These are phyloP conservation scores for Takakia lepidozioides DNA, from an alignment of 225 moss, liverwort and hornwort genomes.

Conservation along the genomic window DNA sequence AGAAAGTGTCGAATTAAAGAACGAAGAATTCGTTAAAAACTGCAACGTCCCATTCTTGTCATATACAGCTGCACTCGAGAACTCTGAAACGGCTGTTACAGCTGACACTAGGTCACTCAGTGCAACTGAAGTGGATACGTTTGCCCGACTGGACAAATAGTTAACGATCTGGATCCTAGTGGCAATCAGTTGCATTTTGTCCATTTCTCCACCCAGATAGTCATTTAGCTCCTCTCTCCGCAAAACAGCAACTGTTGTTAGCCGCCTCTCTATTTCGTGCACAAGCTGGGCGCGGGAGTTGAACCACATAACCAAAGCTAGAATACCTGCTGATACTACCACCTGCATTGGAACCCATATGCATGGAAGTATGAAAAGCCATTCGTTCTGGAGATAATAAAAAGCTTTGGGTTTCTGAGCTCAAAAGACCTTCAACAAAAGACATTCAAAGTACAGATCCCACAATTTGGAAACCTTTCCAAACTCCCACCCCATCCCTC, in stretches of 20 bases:
- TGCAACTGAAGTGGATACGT: constrained; percentile 25
- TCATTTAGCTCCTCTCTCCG: constrained; percentile 52
- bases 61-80: constrained; percentile 46
- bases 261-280: constrained; percentile 54
- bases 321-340: constrained; percentile 46
- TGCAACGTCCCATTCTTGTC: constrained; percentile 16
- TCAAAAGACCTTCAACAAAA: background rate
- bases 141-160: constrained; percentile 24
- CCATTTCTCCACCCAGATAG: constrained; percentile 41
- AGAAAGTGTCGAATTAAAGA: constrained; percentile 24
- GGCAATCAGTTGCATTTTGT: constrained; percentile 46
- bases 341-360: constrained; percentile 32
- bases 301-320: constrained; percentile 58
- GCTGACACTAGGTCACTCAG: constrained; percentile 30
- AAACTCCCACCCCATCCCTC: too few relatives aligned
- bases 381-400: too few relatives aligned
- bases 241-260: constrained; percentile 52
- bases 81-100: constrained; percentile 42
- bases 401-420: background rate
- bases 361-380: too few relatives aligned
- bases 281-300: constrained; percentile 51
- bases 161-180: constrained; percentile 41
- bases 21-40: constrained; percentile 22
- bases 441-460: background rate
- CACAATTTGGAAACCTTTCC: background rate